Base-by-base conservation (phyloP, 2,329 filamentous ascomycete species). In the Colletotrichum ledebouriae region DNA sequence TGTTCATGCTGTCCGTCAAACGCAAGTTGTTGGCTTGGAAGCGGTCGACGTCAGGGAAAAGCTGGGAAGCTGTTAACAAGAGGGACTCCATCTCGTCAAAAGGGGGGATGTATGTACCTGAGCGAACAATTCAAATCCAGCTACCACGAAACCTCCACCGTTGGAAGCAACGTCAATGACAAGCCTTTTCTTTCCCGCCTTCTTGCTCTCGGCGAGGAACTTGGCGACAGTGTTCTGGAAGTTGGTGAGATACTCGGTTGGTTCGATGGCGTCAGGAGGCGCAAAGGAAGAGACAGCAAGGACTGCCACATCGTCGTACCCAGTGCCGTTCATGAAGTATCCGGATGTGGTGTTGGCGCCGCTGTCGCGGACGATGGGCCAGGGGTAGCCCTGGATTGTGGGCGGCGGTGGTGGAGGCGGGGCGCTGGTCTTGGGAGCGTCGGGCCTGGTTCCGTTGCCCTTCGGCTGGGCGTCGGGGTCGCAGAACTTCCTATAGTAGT, bases 81-180 rank as follows among this genome's bases (percentile, higher is more conserved):
- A 11, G 10, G 3, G 55, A 17, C 4, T 33, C 62, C 10, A 17
- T 55, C 15, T 1, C 2, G 20, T 3, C 34, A 82, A 77, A 77
- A 82, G 22, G 3, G 22, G 22, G 4, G 4, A 22, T 22, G 22
- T 22, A 4, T 22, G 22, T 22, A 22, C 67, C 74, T 85, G 78
- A 60, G 86, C 85, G 78, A 90, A 90, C 29, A 91, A 80, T 73
- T 90, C 88, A 71, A 88, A 89, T 15, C 86, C 88, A n/a, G 86
- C 82, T 7, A 88, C 74, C 50, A 90, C 85, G 13, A 82, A 83
- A 25, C 89, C 88, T 47, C 89, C 89, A 2, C 83, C 85, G 71
- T 90, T 90, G 53, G 82, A 82, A 3, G 82, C 83, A 6, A 90
- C 76, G 71, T 90, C 88, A 34, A 91, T 79, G 11, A 90, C 84